Conservation (phyloP, 1,284 basidiomycete species). For the Phaffia rhodozyma region DNA sequence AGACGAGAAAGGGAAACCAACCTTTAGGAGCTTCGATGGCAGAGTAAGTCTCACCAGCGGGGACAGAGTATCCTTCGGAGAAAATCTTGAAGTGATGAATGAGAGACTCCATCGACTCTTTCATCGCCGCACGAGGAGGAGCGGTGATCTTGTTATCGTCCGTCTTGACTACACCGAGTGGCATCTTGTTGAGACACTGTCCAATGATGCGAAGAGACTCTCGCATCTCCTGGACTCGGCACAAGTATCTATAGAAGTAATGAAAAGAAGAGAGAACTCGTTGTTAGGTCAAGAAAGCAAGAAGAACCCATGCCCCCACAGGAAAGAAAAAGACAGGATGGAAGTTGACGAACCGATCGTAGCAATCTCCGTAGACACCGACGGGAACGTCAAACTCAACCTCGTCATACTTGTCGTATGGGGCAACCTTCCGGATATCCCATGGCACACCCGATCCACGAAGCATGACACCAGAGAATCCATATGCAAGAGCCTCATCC, state of each 20-base stretch:
- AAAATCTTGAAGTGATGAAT: slow-evolving; percentile 99
- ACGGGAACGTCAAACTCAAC: slow-evolving; percentile 97
- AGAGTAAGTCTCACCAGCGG: slow-evolving; percentile 90
- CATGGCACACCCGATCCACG: slow-evolving; percentile 87
- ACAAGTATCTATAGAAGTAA: slow-evolving; percentile 56
- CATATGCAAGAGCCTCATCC: slow-evolving; percentile 82
- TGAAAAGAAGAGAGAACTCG: background rate
- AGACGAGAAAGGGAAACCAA: no score
- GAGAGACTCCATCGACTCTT: slow-evolving; percentile 95
- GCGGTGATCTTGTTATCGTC: slow-evolving; percentile 97
- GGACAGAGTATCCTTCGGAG: slow-evolving; percentile 95
- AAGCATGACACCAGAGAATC: slow-evolving; percentile 95
- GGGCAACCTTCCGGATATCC: slow-evolving; percentile 84
- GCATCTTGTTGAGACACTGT: slow-evolving; percentile 94
- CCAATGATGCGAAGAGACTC: slow-evolving; percentile 82
- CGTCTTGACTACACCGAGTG: slow-evolving; percentile 80
- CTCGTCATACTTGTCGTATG: slow-evolving; percentile 96
- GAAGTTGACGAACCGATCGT: slow-evolving; percentile 48
- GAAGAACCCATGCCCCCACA: background rate
- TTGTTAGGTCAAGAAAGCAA: background rate
- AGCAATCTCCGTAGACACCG: slow-evolving; percentile 94
- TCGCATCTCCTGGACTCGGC: slow-evolving; percentile 95
- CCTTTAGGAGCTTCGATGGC: slow-evolving; percentile 96
- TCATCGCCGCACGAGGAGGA: slow-evolving; percentile 96
- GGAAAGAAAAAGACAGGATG: background rate